phyloP scores from a whole-genome alignment of 2,329 filamentous ascomycete genomes.

The Fusarium dlaminii region DNA sequence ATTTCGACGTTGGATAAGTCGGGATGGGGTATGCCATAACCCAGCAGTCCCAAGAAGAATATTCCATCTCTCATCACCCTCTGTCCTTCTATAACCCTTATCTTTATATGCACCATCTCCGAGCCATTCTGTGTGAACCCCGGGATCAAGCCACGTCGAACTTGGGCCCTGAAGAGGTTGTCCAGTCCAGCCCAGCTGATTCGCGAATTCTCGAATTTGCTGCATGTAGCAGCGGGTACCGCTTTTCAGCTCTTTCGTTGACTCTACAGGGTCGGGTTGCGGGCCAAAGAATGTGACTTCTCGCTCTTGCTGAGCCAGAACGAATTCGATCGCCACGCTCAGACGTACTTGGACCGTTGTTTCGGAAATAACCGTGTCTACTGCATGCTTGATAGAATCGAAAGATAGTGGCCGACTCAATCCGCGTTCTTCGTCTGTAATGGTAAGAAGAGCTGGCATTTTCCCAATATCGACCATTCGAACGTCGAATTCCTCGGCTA shows the following conservation, averaged over 20 bases:
- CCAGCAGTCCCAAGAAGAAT: not conserved
- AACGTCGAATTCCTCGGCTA: not conserved
- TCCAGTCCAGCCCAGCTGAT: not conserved
- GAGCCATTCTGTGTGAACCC: not conserved
- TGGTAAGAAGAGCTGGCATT: not conserved
- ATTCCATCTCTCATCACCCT: rapidly evolving
- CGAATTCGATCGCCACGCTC: not conserved
- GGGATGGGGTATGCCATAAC: rapidly evolving
- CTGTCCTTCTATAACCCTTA: not conserved
- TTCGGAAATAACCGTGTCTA: not conserved
- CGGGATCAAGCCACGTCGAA: not conserved
- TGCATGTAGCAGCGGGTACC: not conserved
- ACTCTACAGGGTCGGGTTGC: not conserved
- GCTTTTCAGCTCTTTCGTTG: not conserved
- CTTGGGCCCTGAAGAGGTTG: not conserved
- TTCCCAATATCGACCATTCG: not conserved
- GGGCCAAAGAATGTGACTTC: not conserved
- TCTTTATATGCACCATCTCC: not conserved
- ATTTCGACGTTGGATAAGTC: not conserved
- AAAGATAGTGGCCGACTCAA: not conserved
- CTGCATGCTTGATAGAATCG: not conserved
- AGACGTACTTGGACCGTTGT: not conserved
- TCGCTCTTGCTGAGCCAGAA: not conserved
- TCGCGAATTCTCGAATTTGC: not conserved
- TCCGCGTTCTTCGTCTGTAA: not conserved